These are phyloP conservation scores for Vigna hirtella DNA, from an alignment of 306 rosid species.

Conservation along the genomic window DNA sequence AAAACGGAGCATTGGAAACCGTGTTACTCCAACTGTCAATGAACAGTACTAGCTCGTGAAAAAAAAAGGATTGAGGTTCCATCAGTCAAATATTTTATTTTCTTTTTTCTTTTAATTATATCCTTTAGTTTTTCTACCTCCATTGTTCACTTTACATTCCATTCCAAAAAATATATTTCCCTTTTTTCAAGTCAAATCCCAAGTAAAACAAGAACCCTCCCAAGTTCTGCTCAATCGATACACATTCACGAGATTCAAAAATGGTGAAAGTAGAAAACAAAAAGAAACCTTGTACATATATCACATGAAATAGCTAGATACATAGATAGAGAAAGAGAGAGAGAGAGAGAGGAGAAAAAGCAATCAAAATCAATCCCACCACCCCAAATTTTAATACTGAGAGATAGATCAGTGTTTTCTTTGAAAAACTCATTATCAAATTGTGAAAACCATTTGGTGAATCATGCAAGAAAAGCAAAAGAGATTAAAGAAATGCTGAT, in stretches of 20 bases:
- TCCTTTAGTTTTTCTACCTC: constrained; percentile 39
- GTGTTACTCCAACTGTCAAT: constrained; percentile 59
- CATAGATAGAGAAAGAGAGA: neutral
- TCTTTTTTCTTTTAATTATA: constrained; percentile 19
- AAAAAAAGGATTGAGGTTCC: constrained; percentile 57
- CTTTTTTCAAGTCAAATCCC: constrained; percentile 65
- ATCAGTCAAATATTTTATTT: constrained; percentile 55
- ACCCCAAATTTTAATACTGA: constrained; percentile 15
- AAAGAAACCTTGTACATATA: neutral
- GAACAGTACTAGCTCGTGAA: constrained; percentile 49
- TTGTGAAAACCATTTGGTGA: constrained; percentile 12
- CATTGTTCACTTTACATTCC: constrained; percentile 40
- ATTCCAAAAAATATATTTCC: constrained; percentile 51
- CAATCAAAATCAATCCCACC: constrained; percentile 17
- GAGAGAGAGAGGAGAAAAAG: neutral
- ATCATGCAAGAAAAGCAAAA: constrained; percentile 15
- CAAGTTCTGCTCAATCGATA: constrained; percentile 35
- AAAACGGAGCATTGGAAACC: constrained; percentile 65
- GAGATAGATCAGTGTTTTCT: constrained; percentile 34
- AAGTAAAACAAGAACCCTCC: constrained; percentile 40
- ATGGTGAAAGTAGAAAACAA: constrained; percentile 4
- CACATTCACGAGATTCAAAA: constrained; percentile 9
- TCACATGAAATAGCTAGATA: constrained; percentile 17
- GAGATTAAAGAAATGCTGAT: neutral
- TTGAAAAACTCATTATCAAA: neutral